Evolutionary conservation across 345 rosid genomes (phyloP), one percentile per base, ranked within the genome.

Genomic region (Corchorus capsularis): DNA sequence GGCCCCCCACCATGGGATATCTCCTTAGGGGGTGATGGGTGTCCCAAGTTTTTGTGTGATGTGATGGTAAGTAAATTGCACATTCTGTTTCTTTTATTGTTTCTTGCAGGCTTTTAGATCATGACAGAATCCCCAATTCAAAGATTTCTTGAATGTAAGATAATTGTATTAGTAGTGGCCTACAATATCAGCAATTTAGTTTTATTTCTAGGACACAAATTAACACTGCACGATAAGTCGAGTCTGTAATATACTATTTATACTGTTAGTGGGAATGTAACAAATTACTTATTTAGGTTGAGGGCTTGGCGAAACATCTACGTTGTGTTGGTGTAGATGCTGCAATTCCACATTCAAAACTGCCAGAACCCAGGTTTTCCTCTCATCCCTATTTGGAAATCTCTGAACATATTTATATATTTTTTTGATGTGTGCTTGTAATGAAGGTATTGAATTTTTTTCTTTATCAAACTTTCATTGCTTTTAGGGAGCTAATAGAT

Each of bases 271-370:
- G 75, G 43, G 73, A 77, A 73, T 54, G 75, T 84, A 39, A 81
- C 72, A 17, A 46, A 60, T 34, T 49, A 43, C 78, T 19, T 81
- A 8, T 64, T 57, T 81, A 94, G 97, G 91, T 94, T 78, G 98
- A 92, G 87, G 97, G 98, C 78, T 82, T 94, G 89, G 98, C 98
- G 5, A 94, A 94, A 81, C 97, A 94, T 88, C 83, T 94, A 63
- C 92, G 94, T 2, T 94, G 98, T 82, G 97, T 94, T 63, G 97
- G 97, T 20, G 77, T 94, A 61, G 97, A 94, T 85, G 98, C 97
- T 80, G 97, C 97, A 50, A 80, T 90, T 73, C 94, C 97, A 46
- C 76, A 34, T 74, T 86, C 86, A 0, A 92, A 79, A 81, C 93
- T 82, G 82, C 97, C 98, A 2, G 92, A 89, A 73, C 76, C 97